Evolutionary conservation across 768 basidiomycete genomes (phyloP).

Genomic region (Suillus subaureus): DNA sequence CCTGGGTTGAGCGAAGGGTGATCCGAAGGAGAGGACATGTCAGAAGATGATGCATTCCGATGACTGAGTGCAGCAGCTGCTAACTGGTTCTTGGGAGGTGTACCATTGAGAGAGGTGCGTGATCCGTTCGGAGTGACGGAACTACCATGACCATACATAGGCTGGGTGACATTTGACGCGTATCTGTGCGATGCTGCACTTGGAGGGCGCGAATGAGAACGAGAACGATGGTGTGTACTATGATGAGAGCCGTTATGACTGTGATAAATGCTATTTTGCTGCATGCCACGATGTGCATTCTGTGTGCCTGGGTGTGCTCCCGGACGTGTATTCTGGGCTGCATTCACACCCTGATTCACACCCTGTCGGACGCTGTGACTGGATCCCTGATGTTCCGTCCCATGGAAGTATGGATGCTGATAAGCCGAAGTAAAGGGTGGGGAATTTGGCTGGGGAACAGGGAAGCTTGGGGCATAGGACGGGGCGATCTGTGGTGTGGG

Average conservation of each 20-base stretch:
- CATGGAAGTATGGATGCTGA: constrained; percentile 10
- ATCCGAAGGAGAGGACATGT: constrained; percentile 6
- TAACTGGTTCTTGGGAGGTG: constrained; percentile 9
- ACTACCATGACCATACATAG: constrained; percentile 28
- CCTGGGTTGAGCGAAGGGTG: constrained; percentile 11
- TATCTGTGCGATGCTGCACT: constrained; percentile 35
- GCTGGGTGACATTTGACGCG: constrained; percentile 27
- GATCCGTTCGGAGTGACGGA: constrained; percentile 24
- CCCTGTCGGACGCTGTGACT: constrained; percentile 17
- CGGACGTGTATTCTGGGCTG: constrained; percentile 17
- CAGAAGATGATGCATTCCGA: constrained; percentile 17
- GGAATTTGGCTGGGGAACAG: constrained; percentile 7
- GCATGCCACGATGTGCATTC: constrained; percentile 7
- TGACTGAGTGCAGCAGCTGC: constrained; percentile 9
- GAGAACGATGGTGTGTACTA: constrained; percentile 16
- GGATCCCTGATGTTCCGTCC: constrained; percentile 24
- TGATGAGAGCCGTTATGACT: constrained; percentile 22
- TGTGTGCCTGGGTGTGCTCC: constrained; percentile 8
- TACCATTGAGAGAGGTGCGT: constrained; percentile 21
- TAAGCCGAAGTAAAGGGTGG: constrained; percentile 5
- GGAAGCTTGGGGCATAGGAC: constrained; percentile 3
- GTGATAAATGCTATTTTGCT: constrained; percentile 6
- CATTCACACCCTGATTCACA: constrained; percentile 16
- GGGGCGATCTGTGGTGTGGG: constrained; percentile 16
- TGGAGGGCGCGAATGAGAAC: constrained; percentile 30